Evolutionary conservation across 1,284 basidiomycete genomes (phyloP).

Genomic region (Cutaneotrichosporon cutaneum): DNA sequence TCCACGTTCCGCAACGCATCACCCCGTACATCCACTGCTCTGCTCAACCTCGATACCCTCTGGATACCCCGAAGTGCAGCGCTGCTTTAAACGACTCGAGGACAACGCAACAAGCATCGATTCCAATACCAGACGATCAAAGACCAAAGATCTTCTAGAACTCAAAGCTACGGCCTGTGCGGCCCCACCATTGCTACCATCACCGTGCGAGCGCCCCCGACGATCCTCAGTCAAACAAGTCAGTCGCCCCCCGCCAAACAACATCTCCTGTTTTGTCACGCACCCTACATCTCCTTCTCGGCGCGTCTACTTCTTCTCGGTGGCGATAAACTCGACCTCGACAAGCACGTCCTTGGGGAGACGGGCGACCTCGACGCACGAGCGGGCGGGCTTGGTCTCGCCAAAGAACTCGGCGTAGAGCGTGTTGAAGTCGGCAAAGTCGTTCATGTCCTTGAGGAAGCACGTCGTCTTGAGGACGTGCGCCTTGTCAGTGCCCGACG

Average conservation of each 20-base stretch:
- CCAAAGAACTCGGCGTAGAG: conserved; percentile 75
- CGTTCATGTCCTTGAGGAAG: conserved; percentile 88
- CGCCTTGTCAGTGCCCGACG: conserved; percentile 70
- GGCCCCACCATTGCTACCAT: no score
- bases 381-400: conserved; percentile 88
- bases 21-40: no score
- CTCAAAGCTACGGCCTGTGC: no score
- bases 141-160: no score
- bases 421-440: conserved; percentile 79
- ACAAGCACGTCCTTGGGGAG: conserved; percentile 78
- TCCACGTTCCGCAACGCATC: no score
- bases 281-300: background rate
- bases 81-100: no score
- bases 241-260: background rate
- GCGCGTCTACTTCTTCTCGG: conserved; percentile 21
- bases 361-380: conserved; percentile 78
- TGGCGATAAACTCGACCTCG: conserved; percentile 85
- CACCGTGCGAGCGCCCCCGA: no score
- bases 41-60: no score
- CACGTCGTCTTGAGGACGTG: conserved; percentile 87
- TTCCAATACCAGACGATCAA: no score
- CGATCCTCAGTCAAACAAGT: no score
- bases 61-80: no score
- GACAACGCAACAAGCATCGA: no score
- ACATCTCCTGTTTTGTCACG: background rate